Evolutionary conservation across 2,329 filamentous ascomycete species (phyloP).

Genomic region (Talaromyces sp.): DNA sequence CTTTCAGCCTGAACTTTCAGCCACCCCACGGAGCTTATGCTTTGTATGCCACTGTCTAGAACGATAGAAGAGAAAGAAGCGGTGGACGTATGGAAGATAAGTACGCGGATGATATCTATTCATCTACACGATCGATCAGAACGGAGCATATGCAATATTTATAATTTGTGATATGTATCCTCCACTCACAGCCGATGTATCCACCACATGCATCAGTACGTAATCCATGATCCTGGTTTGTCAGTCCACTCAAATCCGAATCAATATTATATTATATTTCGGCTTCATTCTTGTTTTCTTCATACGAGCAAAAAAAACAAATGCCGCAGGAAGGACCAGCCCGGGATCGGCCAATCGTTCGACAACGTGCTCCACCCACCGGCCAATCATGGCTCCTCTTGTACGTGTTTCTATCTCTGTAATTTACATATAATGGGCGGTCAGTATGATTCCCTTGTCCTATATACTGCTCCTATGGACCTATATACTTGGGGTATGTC

Average conservation of each 20-base stretch:
- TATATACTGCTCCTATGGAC: no score
- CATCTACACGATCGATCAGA: neutral
- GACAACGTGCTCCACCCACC: constrained; percentile 13
- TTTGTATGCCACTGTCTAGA: neutral
- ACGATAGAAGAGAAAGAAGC: neutral
- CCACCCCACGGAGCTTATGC: neutral
- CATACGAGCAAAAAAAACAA: neutral
- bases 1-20: neutral
- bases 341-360: constrained; percentile 13
- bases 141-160: neutral
- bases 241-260: no score
- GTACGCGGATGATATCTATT: neutral
- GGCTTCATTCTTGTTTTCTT: neutral
- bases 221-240: neutral
- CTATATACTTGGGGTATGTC: no score
- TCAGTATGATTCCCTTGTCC: no score
- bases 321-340: neutral
- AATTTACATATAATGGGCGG: no score
- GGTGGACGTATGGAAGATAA: neutral
- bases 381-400: constrained; percentile 2
- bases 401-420: no score
- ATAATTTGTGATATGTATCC: neutral
- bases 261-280: no score
- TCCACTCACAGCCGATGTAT: neutral
- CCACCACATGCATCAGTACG: neutral